Percentiles rank a stretch among this genome's conserved stretches.
Conservation (phyloP, 148 eudicot genomes). For the Rhododendron kiyosumense region DNA sequence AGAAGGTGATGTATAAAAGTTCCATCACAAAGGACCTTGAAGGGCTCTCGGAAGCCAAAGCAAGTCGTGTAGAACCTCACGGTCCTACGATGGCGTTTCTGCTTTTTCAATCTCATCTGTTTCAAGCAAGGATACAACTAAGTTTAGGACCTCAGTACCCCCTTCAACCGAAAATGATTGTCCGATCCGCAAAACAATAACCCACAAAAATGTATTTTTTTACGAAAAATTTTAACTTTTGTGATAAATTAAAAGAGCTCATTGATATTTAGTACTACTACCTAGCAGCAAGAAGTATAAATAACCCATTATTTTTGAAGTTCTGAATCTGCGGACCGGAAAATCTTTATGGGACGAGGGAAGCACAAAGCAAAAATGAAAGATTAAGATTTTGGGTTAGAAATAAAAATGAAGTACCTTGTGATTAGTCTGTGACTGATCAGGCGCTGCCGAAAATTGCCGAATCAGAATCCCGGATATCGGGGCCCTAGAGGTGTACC, state of each 20-base stretch:
- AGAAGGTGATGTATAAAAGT: slow-evolving; percentile 83
- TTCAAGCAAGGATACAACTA: background rate
- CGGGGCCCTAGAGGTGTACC: background rate
- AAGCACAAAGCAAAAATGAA: background rate
- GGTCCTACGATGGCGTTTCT: slow-evolving; percentile 68
- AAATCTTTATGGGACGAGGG: too few species aligned
- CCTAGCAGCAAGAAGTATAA: too few species aligned
- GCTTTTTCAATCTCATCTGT: slow-evolving; percentile 72
- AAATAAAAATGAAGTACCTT: background rate
- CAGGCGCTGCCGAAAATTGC: background rate
- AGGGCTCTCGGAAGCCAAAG: slow-evolving; percentile 80
- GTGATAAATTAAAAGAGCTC: too few species aligned
- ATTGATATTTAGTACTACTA: too few species aligned
- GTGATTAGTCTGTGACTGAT: background rate
- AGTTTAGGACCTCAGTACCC: background rate
- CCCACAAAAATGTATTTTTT: too few species aligned
- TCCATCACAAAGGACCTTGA: slow-evolving; percentile 85
- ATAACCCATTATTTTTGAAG: background rate
- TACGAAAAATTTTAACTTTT: too few species aligned
- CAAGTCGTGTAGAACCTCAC: slow-evolving; percentile 73
- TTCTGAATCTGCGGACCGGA: too few species aligned
- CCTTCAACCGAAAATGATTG: background rate
- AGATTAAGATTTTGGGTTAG: background rate
- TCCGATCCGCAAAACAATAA: background rate
- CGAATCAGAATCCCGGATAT: background rate